Evolutionary conservation across 352 stramenopile species (phyloP).

Genomic region (Pythium apleroticum): DNA sequence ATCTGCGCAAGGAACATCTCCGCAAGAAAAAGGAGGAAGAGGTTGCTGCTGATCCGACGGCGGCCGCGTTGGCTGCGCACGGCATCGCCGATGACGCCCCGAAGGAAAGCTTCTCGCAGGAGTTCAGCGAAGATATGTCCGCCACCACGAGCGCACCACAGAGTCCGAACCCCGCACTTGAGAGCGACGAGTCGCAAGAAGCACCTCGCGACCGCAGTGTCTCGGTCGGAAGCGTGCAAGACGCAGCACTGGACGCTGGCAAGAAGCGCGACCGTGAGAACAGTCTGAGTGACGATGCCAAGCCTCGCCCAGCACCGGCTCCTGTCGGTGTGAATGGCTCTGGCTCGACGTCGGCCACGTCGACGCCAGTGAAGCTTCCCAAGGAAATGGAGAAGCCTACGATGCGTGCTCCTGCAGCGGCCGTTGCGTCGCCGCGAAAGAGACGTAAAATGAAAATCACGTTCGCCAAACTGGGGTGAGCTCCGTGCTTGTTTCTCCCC

Average conservation of each 20-base stretch:
- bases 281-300: constrained; percentile 23
- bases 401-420: constrained; percentile 37
- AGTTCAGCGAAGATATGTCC: constrained; percentile 45
- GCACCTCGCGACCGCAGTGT: constrained; percentile 23
- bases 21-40: constrained; percentile 89
- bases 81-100: constrained; percentile 43
- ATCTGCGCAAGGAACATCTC: constrained; percentile 67
- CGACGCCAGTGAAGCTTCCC: constrained; percentile 28
- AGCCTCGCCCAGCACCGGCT: neutral
- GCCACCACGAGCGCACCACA: constrained; percentile 39
- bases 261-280: constrained; percentile 30
- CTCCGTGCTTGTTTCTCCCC: constrained; percentile 23
- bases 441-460: constrained; percentile 93
- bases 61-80: constrained; percentile 34
- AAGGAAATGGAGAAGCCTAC: constrained; percentile 52
- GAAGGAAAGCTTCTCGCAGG: constrained; percentile 57
- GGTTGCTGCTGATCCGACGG: constrained; percentile 50
- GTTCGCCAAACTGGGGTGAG: constrained; percentile 88
- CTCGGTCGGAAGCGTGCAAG: constrained; percentile 24
- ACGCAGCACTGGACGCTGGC: neutral
- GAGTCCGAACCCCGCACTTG: constrained; percentile 27
- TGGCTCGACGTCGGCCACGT: constrained; percentile 19
- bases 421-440: constrained; percentile 75
- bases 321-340: neutral
- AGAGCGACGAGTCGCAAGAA: constrained; percentile 28